These are phyloP conservation scores for Firmiana major DNA, from an alignment of 345 rosid species.

Conservation along the genomic window DNA sequence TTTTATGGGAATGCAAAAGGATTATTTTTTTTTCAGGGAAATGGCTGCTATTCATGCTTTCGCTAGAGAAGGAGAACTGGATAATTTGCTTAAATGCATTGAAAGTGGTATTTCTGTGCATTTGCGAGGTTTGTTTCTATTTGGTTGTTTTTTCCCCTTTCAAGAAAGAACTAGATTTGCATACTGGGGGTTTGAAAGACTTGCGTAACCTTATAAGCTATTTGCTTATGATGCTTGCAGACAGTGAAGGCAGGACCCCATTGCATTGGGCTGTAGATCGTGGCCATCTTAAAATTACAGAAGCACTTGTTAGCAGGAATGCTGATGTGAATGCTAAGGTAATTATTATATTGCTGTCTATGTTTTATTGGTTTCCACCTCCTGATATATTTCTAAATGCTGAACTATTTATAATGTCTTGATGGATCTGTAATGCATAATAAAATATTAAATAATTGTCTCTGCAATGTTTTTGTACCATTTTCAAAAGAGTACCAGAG, in stretches of 20 bases:
- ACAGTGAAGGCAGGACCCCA: constrained; percentile 88
- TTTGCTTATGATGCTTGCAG: constrained; percentile 38
- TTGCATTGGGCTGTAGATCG: constrained; percentile 94
- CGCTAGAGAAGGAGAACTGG: constrained; percentile 88
- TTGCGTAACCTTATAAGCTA: background rate
- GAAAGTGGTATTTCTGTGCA: constrained; percentile 67
- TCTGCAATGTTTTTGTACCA: background rate
- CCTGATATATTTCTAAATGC: background rate
- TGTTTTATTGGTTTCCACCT: background rate
- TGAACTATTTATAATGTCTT: background rate
- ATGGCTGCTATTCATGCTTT: constrained; percentile 86
- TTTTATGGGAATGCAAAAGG: background rate
- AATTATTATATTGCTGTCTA: background rate
- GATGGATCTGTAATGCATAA: background rate
- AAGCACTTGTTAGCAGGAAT: constrained; percentile 54
- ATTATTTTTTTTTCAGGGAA: constrained; percentile 42
- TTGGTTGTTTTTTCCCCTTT: background rate
- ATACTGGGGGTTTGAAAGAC: background rate
- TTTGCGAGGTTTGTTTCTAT: constrained; percentile 48
- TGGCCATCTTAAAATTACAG: constrained; percentile 13
- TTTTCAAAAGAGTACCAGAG: background rate
- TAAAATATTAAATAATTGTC: background rate
- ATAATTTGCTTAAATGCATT: constrained; percentile 64
- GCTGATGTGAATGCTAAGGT: constrained; percentile 88
- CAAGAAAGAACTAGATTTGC: background rate